Base-by-base conservation (phyloP, 192 early-diverging fungal genomes). In the Coemansia javaensis region DNA sequence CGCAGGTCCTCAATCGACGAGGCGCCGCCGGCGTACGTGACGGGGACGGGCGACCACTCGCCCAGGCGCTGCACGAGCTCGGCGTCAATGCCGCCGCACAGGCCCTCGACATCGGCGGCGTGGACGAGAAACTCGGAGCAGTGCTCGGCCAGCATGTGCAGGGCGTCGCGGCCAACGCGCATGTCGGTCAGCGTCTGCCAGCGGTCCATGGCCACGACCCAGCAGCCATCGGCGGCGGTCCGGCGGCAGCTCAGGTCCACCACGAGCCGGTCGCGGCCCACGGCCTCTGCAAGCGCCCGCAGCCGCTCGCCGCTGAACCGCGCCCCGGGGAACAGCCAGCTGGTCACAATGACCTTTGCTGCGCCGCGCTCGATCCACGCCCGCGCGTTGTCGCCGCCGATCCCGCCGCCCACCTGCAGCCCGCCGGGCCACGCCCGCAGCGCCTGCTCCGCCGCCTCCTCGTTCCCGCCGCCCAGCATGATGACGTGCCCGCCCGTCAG, bases 121-220 rank as follows among this genome's bases (percentile, higher is more conserved):
- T 99, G 96, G 23, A 99, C 84, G 28, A 99, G 65, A 61, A 99
- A 97, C 77, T 99, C 96, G 31, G 79, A 80, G 82, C 84, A 85
- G 53, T 78, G 76, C 37, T 59, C 17, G 3, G 86, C 74, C 23
- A 93, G 59, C 59, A 65, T 30, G 7, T 53, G 40, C 34, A 93
- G 50, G 0, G 80, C 55, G 20, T 75, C 81, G 32, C 81, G 54
- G 44, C 78, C 82, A 30, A 99, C 82, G 25, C 68, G 70, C 82
- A 86, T 89, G 51, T 96, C 89, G 8, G 96, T 97, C 46, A 89
- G 75, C 1, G 87, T 94, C 66, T 97, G 94, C 96, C 96, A 99
- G 55, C 93, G 89, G 63, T 99, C 81, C 93, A 95, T 99, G 4
- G 96, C 94, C 12, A 99, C 92, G 3, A 90, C 63, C 96, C 94